Conservation (phyloP, 805 yeast genomes). For the Clavispora asparagi region DNA sequence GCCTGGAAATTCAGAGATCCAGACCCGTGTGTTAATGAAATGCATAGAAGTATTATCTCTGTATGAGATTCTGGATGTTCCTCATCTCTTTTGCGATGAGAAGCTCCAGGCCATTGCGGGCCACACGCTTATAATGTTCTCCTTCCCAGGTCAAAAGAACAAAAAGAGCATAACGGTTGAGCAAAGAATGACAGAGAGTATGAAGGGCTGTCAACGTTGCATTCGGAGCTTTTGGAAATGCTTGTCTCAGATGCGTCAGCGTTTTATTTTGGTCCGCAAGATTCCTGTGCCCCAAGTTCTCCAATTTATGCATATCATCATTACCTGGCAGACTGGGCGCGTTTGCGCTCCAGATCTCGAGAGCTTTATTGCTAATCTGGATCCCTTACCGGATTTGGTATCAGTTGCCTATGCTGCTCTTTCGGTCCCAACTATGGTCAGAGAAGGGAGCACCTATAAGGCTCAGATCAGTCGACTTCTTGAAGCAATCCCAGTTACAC, state of each 20-base stretch:
- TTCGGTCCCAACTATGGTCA: background rate
- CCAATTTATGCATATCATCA: constrained; percentile 26
- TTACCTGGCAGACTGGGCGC: constrained; percentile 32
- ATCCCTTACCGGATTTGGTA: background rate
- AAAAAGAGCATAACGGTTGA: constrained; percentile 31
- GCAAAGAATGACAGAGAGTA: constrained; percentile 35
- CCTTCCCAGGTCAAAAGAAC: constrained; percentile 40
- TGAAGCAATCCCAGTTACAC: background rate
- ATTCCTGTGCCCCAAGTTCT: constrained; percentile 29
- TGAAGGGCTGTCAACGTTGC: constrained; percentile 52
- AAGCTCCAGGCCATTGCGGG: constrained; percentile 43
- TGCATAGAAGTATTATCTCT: constrained; percentile 17
- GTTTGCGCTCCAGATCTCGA: background rate
- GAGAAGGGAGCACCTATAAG: background rate
- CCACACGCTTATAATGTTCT: constrained; percentile 54
- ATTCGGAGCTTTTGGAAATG: constrained; percentile 48
- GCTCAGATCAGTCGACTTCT: background rate
- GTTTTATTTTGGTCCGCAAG: constrained; percentile 47
- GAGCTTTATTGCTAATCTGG: constrained; percentile 3
- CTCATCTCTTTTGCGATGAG: constrained; percentile 56
- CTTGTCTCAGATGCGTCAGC: constrained; percentile 45
- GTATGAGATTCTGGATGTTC: constrained; percentile 7
- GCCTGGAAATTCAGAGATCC: constrained; percentile 23
- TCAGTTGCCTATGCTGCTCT: constrained; percentile 8
- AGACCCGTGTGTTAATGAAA: constrained; percentile 20